These are phyloP conservation scores for Tolypocladium album DNA, from an alignment of 2,329 filamentous ascomycete genomes.

Conservation along the genomic window DNA sequence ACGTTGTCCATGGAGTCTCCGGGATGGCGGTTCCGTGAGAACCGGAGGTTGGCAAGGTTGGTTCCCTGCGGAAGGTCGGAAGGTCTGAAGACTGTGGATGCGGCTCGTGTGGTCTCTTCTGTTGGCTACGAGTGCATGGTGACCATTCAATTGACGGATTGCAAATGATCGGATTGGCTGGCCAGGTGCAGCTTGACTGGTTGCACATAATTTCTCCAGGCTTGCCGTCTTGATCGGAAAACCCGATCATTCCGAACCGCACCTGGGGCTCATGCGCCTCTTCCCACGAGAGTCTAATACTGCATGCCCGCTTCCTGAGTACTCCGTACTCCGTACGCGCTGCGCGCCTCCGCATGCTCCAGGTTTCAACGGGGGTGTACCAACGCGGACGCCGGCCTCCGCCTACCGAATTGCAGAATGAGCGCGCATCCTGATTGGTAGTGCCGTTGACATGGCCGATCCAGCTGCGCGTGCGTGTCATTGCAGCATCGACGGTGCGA, in stretches of 20 bases:
- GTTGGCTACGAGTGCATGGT: background rate
- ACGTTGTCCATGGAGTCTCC: background rate
- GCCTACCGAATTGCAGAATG: background rate
- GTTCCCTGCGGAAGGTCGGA: background rate
- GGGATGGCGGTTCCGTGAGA: background rate
- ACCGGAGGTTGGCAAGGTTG: background rate
- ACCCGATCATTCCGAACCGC: background rate
- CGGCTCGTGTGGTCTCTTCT: background rate
- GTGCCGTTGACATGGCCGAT: background rate
- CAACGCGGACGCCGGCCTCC: background rate
- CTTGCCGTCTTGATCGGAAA: background rate
- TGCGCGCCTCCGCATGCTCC: background rate
- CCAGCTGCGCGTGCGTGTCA: background rate
- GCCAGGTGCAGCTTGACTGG: background rate
- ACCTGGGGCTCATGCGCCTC: background rate
- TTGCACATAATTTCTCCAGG: background rate
- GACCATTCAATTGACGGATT: background rate
- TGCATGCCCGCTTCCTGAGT: background rate
- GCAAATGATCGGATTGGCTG: background rate
- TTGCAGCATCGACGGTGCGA: background rate
- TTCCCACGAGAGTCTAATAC: background rate
- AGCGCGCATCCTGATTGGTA: background rate
- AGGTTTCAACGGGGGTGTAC: background rate
- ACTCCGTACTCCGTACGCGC: background rate
- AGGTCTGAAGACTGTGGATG: background rate